Evolutionary conservation across 2,329 filamentous ascomycete species (phyloP).

Genomic region (Penicillium sp.): DNA sequence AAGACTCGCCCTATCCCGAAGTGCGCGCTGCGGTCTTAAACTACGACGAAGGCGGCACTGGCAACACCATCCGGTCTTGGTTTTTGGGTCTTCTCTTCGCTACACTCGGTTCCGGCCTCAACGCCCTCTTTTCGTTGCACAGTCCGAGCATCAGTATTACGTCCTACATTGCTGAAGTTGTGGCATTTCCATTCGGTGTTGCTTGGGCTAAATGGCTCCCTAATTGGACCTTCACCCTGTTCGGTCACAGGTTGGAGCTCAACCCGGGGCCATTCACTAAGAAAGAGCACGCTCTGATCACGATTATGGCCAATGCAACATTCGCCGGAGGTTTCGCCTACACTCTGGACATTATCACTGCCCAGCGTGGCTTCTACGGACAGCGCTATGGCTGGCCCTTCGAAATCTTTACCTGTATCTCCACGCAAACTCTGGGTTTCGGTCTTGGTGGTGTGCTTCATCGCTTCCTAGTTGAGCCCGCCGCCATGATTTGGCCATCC

Average conservation of each 20-base stretch:
- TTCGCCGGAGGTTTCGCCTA: slow-evolving; percentile 58
- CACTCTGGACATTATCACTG: slow-evolving; percentile 68
- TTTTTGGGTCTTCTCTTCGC: slow-evolving; percentile 57
- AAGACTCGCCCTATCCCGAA: slow-evolving; percentile 61
- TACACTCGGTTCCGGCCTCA: slow-evolving; percentile 58
- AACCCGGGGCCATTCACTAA: slow-evolving; percentile 47
- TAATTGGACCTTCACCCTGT: slow-evolving; percentile 32
- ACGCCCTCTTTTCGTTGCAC: slow-evolving; percentile 56
- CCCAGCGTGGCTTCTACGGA: slow-evolving; percentile 67
- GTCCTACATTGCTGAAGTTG: slow-evolving; percentile 59
- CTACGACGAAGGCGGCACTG: slow-evolving; percentile 60
- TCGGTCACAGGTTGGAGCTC: slow-evolving; percentile 37
- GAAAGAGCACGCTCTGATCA: slow-evolving; percentile 46
- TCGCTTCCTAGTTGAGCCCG: slow-evolving; percentile 56
- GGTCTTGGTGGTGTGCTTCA: slow-evolving; percentile 60
- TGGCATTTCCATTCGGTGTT: slow-evolving; percentile 53
- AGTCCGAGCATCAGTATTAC: slow-evolving; percentile 58
- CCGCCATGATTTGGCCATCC: slow-evolving; percentile 70
- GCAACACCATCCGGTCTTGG: slow-evolving; percentile 63
- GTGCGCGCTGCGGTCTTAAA: slow-evolving; percentile 63
- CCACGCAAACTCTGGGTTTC: slow-evolving; percentile 65
- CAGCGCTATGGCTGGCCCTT: slow-evolving; percentile 63
- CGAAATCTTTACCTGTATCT: slow-evolving; percentile 62
- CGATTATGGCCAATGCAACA: slow-evolving; percentile 60
- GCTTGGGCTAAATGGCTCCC: slow-evolving; percentile 42